These are phyloP conservation scores for Diaporthe ampelina DNA, from an alignment of 2,329 filamentous ascomycete species.

Conservation along the genomic window DNA sequence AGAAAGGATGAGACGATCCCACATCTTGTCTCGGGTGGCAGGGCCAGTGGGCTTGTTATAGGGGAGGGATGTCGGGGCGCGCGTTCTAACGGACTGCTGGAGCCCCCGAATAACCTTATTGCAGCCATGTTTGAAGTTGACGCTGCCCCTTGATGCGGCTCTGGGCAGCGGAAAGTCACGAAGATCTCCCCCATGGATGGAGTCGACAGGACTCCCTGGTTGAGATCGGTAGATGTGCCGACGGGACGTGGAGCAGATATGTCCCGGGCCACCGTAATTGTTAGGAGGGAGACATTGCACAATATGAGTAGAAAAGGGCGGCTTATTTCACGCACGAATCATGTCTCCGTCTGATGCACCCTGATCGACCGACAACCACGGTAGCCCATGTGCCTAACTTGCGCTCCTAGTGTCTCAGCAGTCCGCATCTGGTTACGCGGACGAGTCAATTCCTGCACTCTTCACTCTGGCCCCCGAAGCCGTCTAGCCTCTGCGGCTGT, in stretches of 20 bases:
- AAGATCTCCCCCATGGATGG: slow-evolving; percentile 3
- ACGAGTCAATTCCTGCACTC: slow-evolving; percentile 25
- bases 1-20: slow-evolving; percentile 18
- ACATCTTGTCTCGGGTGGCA: not conserved
- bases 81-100: slow-evolving; percentile 9
- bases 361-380: slow-evolving; percentile 27
- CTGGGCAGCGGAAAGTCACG: slow-evolving; percentile 13
- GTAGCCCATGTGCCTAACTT: slow-evolving; percentile 2
- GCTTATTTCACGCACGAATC: slow-evolving; percentile 30
- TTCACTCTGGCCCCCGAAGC: not conserved
- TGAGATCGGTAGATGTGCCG: slow-evolving; percentile 19
- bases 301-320: not conserved
- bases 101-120: slow-evolving; percentile 14
- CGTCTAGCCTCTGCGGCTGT: not conserved
- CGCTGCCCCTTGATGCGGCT: slow-evolving; percentile 22
- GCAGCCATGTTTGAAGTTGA: slow-evolving; percentile 35
- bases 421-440: slow-evolving; percentile 19
- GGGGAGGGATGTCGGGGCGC: slow-evolving; percentile 25
- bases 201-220: slow-evolving; percentile 11
- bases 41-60: slow-evolving; percentile 32
- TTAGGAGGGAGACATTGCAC: slow-evolving; percentile 2
- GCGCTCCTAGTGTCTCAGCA: slow-evolving; percentile 28
- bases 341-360: slow-evolving; percentile 27
- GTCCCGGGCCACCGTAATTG: slow-evolving; percentile 10
- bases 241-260: not conserved